Conservation (phyloP, 2,329 filamentous ascomycete species). For the Calonectria multiphialidica region DNA sequence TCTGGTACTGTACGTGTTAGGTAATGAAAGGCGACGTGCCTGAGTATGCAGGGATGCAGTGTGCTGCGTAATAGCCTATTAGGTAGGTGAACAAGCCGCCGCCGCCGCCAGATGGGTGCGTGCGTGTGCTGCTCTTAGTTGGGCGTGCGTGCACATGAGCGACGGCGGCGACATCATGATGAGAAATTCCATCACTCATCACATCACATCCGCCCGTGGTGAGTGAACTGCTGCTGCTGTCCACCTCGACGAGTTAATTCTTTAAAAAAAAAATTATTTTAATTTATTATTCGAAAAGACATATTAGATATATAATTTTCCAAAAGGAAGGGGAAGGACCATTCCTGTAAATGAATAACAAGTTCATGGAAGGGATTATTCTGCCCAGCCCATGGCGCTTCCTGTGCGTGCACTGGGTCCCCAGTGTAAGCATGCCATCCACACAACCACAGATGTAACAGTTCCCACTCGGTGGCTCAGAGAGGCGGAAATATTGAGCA, state of each 20-base stretch:
- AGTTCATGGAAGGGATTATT: neutral
- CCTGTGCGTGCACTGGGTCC: neutral
- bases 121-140: neutral
- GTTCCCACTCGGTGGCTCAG: neutral
- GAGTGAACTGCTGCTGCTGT: neutral
- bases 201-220: neutral
- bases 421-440: slow-evolving; percentile 11
- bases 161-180: slow-evolving; percentile 6
- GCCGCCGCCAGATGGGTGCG: neutral
- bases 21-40: slow-evolving; percentile 8
- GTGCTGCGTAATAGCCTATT: neutral
- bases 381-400: neutral
- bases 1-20: slow-evolving; percentile 6
- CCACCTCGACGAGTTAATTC: neutral
- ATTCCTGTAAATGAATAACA: no score
- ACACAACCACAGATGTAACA: neutral
- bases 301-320: no score
- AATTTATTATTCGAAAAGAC: no score
- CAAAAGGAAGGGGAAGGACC: no score
- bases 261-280: no score
- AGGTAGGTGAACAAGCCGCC: neutral
- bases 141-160: slow-evolving; percentile 8
- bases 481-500: neutral
- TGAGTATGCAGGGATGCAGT: slow-evolving; percentile 3
- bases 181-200: neutral